A percentile compares a stretch with the other conserved stretches of the same genome.
Conservation (phyloP, 2,329 filamentous ascomycete genomes). For the Ophiostoma australiae region DNA sequence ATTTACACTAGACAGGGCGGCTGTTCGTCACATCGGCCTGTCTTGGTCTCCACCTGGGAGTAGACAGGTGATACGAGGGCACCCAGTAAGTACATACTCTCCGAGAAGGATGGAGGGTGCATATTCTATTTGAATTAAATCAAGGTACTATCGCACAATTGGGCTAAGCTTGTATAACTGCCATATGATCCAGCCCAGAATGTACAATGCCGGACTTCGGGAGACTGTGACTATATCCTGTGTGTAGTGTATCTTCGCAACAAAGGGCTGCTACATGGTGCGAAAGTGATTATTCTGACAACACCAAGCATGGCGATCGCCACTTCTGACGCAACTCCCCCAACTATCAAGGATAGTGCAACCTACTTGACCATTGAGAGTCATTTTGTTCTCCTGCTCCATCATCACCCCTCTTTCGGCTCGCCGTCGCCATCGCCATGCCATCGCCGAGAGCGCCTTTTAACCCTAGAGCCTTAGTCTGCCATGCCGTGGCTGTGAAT, state of each 20-base stretch:
- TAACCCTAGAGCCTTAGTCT: neutral
- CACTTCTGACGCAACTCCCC: neutral
- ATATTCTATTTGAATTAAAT: neutral
- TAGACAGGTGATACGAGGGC: slow-evolving; percentile 1
- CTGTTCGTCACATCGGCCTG: slow-evolving; percentile 8
- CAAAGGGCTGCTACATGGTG: neutral
- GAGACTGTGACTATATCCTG: slow-evolving; percentile 2
- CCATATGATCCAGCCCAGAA: neutral
- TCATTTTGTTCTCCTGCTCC: neutral
- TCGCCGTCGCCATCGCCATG: neutral
- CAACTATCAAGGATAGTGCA: neutral
- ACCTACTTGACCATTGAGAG: neutral
- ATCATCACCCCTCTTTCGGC: neutral
- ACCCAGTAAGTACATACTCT: neutral
- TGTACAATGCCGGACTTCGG: neutral
- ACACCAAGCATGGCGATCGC: neutral
- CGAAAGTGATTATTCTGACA: slow-evolving; percentile 4
- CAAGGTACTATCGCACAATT: neutral
- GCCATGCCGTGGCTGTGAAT: no score
- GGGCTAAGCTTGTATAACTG: slow-evolving; percentile 1
- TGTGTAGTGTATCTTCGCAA: slow-evolving; percentile 1
- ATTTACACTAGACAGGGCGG: neutral
- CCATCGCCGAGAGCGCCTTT: neutral
- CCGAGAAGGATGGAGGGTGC: neutral
- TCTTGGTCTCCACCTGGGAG: neutral